Conservation (phyloP, 2,329 filamentous ascomycete species). For the Aspergillus ochraceus region DNA sequence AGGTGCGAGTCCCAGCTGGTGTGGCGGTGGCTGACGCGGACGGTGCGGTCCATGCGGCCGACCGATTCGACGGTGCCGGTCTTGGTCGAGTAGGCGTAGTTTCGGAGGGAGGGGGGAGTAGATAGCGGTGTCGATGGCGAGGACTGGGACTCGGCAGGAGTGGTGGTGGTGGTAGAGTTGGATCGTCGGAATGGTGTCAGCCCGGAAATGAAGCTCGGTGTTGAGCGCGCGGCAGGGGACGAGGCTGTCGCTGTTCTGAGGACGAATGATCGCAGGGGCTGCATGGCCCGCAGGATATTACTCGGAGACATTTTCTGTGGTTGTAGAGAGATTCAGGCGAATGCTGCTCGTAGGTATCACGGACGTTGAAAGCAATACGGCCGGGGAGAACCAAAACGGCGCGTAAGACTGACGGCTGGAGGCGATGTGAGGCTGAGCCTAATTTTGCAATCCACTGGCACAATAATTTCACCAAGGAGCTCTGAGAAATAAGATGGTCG, state of each 20-base stretch:
- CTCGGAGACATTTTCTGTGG: slow-evolving; percentile 28
- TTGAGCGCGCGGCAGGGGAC: slow-evolving; percentile 16
- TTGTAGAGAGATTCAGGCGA: background rate
- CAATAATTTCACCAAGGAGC: background rate
- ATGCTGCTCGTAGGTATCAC: background rate
- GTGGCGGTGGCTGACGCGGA: slow-evolving; percentile 37
- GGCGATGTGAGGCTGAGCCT: background rate
- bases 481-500: background rate
- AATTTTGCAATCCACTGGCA: background rate
- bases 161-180: slow-evolving; percentile 11
- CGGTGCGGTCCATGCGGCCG: slow-evolving; percentile 43
- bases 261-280: slow-evolving; percentile 31
- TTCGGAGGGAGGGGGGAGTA: slow-evolving; percentile 31
- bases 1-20: slow-evolving; percentile 38
- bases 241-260: slow-evolving; percentile 26
- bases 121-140: slow-evolving; percentile 11
- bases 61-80: slow-evolving; percentile 43
- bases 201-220: slow-evolving; percentile 9
- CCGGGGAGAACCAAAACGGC: background rate
- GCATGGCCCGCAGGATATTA: slow-evolving; percentile 31
- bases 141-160: slow-evolving; percentile 9
- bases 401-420: background rate
- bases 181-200: slow-evolving; percentile 9
- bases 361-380: background rate
- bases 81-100: slow-evolving; percentile 36